Base-by-base conservation (phyloP, 306 rosid genomes). In the Acacia melanoxylon region DNA sequence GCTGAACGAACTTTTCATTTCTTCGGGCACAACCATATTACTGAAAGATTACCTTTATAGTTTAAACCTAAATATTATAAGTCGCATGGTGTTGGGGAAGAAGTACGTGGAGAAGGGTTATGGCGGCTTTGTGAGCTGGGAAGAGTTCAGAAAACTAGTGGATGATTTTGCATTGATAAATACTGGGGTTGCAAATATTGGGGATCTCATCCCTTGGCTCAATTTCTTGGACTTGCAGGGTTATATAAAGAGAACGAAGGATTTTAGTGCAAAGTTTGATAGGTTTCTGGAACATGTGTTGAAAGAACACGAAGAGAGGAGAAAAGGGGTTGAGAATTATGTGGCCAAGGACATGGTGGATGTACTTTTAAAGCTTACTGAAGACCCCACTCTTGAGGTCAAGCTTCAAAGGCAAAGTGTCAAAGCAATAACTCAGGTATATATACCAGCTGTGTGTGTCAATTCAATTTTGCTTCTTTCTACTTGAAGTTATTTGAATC, bases 181-280 rank as follows among this genome's bases (percentile, higher is more conserved):
- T 54, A 54, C 10, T 17, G 92, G 94, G 68, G 86, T 87, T 56
- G 14, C 87, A 63, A 91, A 87, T 46, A 82, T 91, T 29, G 94
- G 94, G 1, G 92, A 91, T 16, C 2, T 52, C 8, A 16, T 52
- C 20, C 59, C 59, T 63, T 91, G 91, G 92, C 22, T 91, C 5
- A 61, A 84, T 62, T 88, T 87, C 82, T 72, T 89, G 83, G 94
- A 91, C 74, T 83, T 89, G 75, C 94, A 91, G 31, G 92, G 94
- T 2, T 91, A 87, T 31, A 74, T 87, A 25, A 91, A 89, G 87
- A 87, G 94, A 74, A 89, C 86, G 92, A 89, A 87, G 86, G 83
- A 83, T 20, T 70, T 84, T 81, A 80, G 85, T 76, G 82, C 83
- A 88, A 89, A 87, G 41, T 74, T 89, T 41, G 90, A 89, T 80